Percentiles rank a stretch among this genome's conserved stretches.
phyloP scores from a whole-genome alignment of 169 alveolate genomes.

The Babesia microti region DNA sequence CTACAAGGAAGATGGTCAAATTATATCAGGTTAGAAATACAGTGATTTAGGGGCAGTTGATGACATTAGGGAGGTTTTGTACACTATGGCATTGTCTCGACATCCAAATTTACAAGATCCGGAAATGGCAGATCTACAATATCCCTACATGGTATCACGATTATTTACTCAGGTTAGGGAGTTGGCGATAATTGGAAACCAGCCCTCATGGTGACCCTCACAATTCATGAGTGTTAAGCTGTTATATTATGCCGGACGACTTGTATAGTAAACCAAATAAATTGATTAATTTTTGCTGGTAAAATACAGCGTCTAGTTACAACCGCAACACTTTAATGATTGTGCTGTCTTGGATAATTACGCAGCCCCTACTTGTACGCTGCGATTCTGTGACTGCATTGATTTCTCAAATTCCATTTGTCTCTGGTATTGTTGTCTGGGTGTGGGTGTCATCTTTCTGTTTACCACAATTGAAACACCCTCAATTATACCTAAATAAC shows the following conservation, averaged over 20 bases:
- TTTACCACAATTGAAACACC: conserved; percentile 71
- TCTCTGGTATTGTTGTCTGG: conserved; percentile 73
- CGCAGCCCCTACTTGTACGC: conserved; percentile 2
- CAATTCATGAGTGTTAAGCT: no score
- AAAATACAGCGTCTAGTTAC: no score
- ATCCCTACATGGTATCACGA: conserved; percentile 48
- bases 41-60: conserved; percentile 58
- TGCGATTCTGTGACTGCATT: conserved; percentile 28
- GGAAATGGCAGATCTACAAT: conserved; percentile 44
- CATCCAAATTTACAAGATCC: conserved; percentile 62
- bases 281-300: no score
- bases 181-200: conserved; percentile 66
- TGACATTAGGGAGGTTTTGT: conserved; percentile 76
- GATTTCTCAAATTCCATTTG: conserved; percentile 60
- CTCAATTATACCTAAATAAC: conserved; percentile 63
- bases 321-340: no score
- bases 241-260: no score
- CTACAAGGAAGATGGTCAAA: conserved; percentile 55
- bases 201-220: conserved; percentile 73
- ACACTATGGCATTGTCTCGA: conserved; percentile 71
- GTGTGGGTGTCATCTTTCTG: conserved; percentile 67
- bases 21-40: conserved; percentile 49
- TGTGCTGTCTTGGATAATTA: conserved; percentile 1
- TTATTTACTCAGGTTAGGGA: conserved; percentile 40
- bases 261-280: no score